A percentile compares a stretch with the other conserved stretches of the same genome.
phyloP scores from a whole-genome alignment of 2,329 filamentous ascomycete genomes.

The Sclerotiophoma versabilis region DNA sequence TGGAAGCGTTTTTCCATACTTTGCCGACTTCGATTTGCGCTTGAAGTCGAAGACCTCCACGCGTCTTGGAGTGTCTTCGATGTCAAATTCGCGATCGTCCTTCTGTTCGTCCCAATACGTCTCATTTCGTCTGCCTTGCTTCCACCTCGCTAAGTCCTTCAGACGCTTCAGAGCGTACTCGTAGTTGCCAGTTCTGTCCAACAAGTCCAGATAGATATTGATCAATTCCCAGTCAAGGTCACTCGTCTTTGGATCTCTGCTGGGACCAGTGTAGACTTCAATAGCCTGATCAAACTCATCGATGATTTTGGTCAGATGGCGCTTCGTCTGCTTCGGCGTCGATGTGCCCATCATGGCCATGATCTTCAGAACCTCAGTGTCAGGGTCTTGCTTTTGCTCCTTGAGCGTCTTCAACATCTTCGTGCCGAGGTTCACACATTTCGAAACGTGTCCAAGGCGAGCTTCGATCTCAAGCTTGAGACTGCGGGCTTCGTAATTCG shows the following conservation, averaged over 20 bases:
- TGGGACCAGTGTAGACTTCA: conserved; percentile 52
- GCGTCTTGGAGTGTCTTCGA: conserved; percentile 72
- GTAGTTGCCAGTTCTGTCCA: conserved; percentile 69
- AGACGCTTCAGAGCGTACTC: conserved; percentile 72
- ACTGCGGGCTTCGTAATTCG: conserved; percentile 61
- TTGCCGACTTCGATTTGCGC: conserved; percentile 60
- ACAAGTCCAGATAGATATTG: conserved; percentile 83
- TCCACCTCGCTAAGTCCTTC: conserved; percentile 79
- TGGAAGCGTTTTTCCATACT: conserved; percentile 78
- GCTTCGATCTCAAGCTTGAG: conserved; percentile 64
- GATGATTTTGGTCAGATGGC: conserved; percentile 57
- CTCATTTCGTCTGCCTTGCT: conserved; percentile 78
- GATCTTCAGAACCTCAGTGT: conserved; percentile 61
- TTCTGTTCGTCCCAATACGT: conserved; percentile 75
- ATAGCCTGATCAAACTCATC: conserved; percentile 62
- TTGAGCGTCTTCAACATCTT: conserved; percentile 62
- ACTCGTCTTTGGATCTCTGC: conserved; percentile 52
- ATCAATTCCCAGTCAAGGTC: conserved; percentile 79
- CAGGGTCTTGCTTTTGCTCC: conserved; percentile 46
- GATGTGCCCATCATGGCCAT: conserved; percentile 65
- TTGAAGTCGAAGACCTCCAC: conserved; percentile 67
- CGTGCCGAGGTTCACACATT: conserved; percentile 53
- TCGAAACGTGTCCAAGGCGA: conserved; percentile 50
- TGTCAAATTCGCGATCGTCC: conserved; percentile 92
- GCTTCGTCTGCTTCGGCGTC: conserved; percentile 54